Conservation (phyloP, 2,329 filamentous ascomycete species). For the Arthrinium phaeospermum region DNA sequence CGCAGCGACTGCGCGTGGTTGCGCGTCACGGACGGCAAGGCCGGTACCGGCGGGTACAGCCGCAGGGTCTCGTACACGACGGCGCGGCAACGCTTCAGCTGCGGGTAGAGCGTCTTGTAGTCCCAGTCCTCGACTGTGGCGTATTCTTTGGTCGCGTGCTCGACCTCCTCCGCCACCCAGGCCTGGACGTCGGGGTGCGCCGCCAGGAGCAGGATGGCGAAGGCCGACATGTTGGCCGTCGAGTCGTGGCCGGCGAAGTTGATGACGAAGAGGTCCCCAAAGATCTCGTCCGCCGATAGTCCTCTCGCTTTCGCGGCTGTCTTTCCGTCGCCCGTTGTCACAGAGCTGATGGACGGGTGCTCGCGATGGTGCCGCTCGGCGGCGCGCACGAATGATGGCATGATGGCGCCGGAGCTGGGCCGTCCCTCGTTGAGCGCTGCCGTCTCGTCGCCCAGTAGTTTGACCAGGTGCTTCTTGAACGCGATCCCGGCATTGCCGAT, state of each 20-base stretch:
- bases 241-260: slow-evolving; percentile 60
- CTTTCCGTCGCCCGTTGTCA: slow-evolving; percentile 27
- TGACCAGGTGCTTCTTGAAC: slow-evolving; percentile 37
- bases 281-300: slow-evolving; percentile 49
- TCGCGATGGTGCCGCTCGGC: neutral
- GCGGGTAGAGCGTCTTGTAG: slow-evolving; percentile 45
- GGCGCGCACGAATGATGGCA: slow-evolving; percentile 29
- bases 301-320: slow-evolving; percentile 25
- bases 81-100: slow-evolving; percentile 46
- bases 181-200: slow-evolving; percentile 49
- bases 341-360: neutral
- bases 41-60: slow-evolving; percentile 43
- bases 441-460: slow-evolving; percentile 38
- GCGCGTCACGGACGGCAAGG: slow-evolving; percentile 39
- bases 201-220: slow-evolving; percentile 49
- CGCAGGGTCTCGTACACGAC: slow-evolving; percentile 50
- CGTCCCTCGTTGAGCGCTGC: slow-evolving; percentile 26
- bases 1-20: too few species aligned
- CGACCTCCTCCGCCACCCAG: slow-evolving; percentile 50
- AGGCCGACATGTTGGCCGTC: slow-evolving; percentile 51
- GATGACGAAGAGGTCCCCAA: slow-evolving; percentile 54
- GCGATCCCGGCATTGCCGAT: slow-evolving; percentile 33
- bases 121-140: slow-evolving; percentile 36
- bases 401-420: slow-evolving; percentile 25
- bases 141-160: slow-evolving; percentile 29